Evolutionary conservation across 1,139 yeast genomes (phyloP).

Genomic region (Saccharomyces hybrid): DNA sequence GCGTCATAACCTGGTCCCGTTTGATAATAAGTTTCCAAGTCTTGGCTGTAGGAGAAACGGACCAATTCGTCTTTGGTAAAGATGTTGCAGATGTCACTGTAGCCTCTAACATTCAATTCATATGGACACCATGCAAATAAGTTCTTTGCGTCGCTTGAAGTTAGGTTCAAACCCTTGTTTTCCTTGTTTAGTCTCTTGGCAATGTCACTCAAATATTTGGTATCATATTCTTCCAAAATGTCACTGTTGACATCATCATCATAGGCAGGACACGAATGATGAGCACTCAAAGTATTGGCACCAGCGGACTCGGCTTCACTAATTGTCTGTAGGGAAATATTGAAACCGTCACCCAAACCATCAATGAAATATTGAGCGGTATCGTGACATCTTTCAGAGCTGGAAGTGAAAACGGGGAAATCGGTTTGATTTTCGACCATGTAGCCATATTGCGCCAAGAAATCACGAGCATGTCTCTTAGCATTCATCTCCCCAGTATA

Average conservation of each 20-base stretch:
- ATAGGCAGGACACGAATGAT: constrained; percentile 30
- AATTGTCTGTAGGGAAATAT: constrained; percentile 17
- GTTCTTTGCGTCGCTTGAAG: constrained; percentile 37
- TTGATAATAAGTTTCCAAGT: constrained; percentile 43
- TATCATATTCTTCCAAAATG: constrained; percentile 18
- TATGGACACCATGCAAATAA: constrained; percentile 48
- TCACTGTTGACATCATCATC: constrained; percentile 23
- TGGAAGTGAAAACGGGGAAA: constrained; percentile 16
- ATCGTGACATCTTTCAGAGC: constrained; percentile 19
- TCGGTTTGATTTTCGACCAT: constrained; percentile 10
- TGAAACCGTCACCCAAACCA: constrained; percentile 10
- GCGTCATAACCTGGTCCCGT: constrained; percentile 48
- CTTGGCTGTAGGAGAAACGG: constrained; percentile 41
- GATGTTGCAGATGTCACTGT: constrained; percentile 46
- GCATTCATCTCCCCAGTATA: constrained; percentile 19
- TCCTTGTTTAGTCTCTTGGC: constrained; percentile 35
- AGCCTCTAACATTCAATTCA: constrained; percentile 49
- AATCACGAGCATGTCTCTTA: constrained; percentile 16
- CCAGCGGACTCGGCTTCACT: constrained; percentile 35
- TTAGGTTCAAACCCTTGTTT: constrained; percentile 40
- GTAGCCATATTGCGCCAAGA: constrained; percentile 13
- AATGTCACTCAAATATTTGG: constrained; percentile 33
- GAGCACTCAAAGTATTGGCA: constrained; percentile 37
- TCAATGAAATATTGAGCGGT: constrained; percentile 14
- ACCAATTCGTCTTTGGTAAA: constrained; percentile 50